A percentile compares a stretch with the other conserved stretches of the same genome.
phyloP scores from a whole-genome alignment of 192 early-diverging fungal species.

The Mortierella claussenii region DNA sequence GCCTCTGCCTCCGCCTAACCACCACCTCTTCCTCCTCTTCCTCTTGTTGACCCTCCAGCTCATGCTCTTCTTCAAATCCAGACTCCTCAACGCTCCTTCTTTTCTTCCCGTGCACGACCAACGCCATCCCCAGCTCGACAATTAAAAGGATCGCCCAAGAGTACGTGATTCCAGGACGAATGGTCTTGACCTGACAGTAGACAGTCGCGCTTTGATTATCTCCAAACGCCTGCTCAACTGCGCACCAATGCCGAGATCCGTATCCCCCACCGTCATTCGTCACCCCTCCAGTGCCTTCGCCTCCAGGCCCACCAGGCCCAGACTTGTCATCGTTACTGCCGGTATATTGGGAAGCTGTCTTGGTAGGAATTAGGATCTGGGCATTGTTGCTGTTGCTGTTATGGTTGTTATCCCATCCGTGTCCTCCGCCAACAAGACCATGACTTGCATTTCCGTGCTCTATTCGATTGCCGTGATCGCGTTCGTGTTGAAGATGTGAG shows the following conservation, averaged over 20 bases:
- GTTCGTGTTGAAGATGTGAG: not conserved
- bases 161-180: constrained; percentile 34
- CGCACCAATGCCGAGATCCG: constrained; percentile 6
- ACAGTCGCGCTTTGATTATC: constrained; percentile 35
- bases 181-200: constrained; percentile 26
- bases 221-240: constrained; percentile 35
- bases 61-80: not conserved
- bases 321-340: too few species aligned
- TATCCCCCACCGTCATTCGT: not conserved
- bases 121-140: constrained; percentile 26
- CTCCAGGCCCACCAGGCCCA: not conserved
- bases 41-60: too few species aligned
- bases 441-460: too few species aligned
- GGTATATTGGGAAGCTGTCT: too few species aligned
- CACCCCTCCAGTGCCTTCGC: not conserved
- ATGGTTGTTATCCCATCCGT: too few species aligned
- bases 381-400: too few species aligned
- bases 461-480: not conserved
- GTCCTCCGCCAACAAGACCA: too few species aligned
- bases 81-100: too few species aligned
- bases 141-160: constrained; percentile 24
- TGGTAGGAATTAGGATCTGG: too few species aligned
- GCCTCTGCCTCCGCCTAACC: too few species aligned
- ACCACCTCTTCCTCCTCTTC: too few species aligned
- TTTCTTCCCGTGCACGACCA: too few species aligned